A percentile compares a stretch with the other conserved stretches of the same genome.
These are phyloP conservation scores for Dictyophora rubrovolvata DNA, from an alignment of 768 basidiomycete genomes.

Conservation along the genomic window DNA sequence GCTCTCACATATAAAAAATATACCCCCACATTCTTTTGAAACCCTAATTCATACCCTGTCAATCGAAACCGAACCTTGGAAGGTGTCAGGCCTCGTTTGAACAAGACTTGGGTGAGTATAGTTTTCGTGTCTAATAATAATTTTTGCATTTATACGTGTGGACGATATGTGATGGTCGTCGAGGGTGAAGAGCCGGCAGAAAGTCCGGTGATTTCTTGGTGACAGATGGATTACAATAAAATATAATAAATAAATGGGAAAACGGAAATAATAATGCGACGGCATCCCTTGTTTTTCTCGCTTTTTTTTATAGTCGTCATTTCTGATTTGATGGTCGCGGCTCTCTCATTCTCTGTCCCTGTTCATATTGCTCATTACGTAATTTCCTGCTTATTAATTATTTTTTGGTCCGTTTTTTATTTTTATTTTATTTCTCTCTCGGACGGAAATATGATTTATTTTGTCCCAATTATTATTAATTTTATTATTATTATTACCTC, in stretches of 20 bases:
- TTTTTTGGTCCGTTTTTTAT: not conserved
- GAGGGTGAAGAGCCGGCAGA: conserved; percentile 4
- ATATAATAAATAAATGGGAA: not conserved
- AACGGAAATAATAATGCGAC: not conserved
- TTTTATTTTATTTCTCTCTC: not conserved
- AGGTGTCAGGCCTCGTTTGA: too few species aligned
- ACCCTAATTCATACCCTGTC: not conserved
- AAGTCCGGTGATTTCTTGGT: conserved; percentile 4
- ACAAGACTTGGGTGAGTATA: not conserved
- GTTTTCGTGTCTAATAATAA: not conserved
- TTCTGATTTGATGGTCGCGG: conserved; percentile 10
- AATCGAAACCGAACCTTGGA: not conserved
- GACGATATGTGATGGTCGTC: conserved; percentile 9
- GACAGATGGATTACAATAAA: not conserved
- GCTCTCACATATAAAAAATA: not conserved
- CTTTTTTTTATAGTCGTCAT: not conserved
- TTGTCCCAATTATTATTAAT: too few species aligned
- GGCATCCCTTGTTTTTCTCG: conserved; percentile 5
- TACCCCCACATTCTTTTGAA: not conserved
- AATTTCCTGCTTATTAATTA: not conserved
- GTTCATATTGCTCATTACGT: not conserved
- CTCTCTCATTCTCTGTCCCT: not conserved
- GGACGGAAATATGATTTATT: too few species aligned
- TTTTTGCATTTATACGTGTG: not conserved
- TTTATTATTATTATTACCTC: conserved; percentile 3